A percentile compares a stretch with the other conserved stretches of the same genome.
Conservation (phyloP, 805 yeast genomes). For the Pichia scutulata region DNA sequence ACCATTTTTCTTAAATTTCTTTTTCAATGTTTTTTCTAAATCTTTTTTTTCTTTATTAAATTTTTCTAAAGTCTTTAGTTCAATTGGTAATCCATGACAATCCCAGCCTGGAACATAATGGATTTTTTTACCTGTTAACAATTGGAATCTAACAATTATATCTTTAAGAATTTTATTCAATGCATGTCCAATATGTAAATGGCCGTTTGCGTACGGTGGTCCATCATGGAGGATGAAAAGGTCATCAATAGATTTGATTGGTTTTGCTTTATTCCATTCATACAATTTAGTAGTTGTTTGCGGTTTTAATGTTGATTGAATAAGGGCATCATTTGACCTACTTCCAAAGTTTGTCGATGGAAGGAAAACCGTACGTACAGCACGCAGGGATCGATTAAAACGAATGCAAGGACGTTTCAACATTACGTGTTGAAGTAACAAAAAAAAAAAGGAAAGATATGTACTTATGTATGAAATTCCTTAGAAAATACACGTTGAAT, state of each 20-base stretch:
- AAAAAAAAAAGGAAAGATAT: too few species aligned
- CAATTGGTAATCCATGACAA: constrained; percentile 97
- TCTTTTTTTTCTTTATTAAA: constrained; percentile 25
- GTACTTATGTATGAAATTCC: too few species aligned
- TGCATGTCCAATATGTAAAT: constrained; percentile 86
- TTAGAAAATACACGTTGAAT: background rate
- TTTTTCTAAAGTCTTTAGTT: constrained; percentile 66
- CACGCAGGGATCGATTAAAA: too few species aligned
- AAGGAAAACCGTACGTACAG: constrained; percentile 27
- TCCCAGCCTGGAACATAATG: constrained; percentile 95
- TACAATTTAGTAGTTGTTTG: constrained; percentile 56
- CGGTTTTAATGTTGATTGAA: constrained; percentile 38
- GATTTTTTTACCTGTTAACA: constrained; percentile 51
- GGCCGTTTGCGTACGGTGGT: constrained; percentile 98
- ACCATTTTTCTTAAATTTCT: constrained; percentile 16
- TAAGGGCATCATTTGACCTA: constrained; percentile 42
- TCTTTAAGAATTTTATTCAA: constrained; percentile 86
- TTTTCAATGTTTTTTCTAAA: constrained; percentile 25
- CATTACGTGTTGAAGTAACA: background rate
- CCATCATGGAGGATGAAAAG: constrained; percentile 84
- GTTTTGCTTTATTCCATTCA: constrained; percentile 43
- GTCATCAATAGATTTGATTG: constrained; percentile 26
- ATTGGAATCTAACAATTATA: constrained; percentile 64
- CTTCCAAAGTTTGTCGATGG: constrained; percentile 67
- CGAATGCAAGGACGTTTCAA: background rate